Evolutionary conservation across 2,329 filamentous ascomycete genomes (phyloP), one percentile per base, ranked within the genome.

Genomic region (Fusarium albosuccineum): DNA sequence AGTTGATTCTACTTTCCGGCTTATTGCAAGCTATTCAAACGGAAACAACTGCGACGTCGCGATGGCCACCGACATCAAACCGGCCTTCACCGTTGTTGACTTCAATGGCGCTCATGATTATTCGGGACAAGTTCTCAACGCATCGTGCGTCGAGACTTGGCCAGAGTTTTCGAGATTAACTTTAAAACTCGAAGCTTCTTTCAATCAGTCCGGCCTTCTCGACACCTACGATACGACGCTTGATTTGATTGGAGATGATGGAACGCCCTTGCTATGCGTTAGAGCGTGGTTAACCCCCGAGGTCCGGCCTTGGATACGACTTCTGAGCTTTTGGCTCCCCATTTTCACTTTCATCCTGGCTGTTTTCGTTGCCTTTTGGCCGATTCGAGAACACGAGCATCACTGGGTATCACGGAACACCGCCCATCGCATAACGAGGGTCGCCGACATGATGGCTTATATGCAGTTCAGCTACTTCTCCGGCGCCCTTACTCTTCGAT

Each of bases 401-500:
- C 9, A 17, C 39, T 22, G 9, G 7, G 5, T 17, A 3, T 41
- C 3, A 42, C 9, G 27, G 36, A 10, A 36, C 16, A 6, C 17
- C 17, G 17, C 17, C 17, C 17, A 22, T 22, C 17, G 17, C 17
- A 22, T 22, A 22, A 2, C 17, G 17, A 22, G 17, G 17, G 17
- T 22, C 4, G 17, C 17, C 11, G 54, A 93, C 73, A 92, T 90
- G 69, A 79, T 94, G 42, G 88, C 92, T 70, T 93, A 93, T 74
- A 86, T 93, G 11, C 91, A 94, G 73, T 93, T 92, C 72, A 83
- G 91, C 34, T 89, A 92, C 42, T 81, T 94, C 61, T 89, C 90
- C 0, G 91, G 90, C 3, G 86, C 87, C 14, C 80, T 93, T 51
- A 91, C 86, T 16, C 79, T 94, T 55, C 84, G 86, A 54, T 93